Conservation (phyloP, 345 rosid genomes). For the thale cress (Arabidopsis thaliana) region TAIR10.1 NC_003075.7:9753001-9753500, state of each 20-base stretch:
- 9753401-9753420: slow-evolving; percentile 88
- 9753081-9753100: slow-evolving; percentile 44
- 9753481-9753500: slow-evolving; percentile 56
- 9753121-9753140: slow-evolving; percentile 47
- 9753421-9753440: slow-evolving; percentile 34
- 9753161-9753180: slow-evolving; percentile 40
- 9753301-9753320: slow-evolving; percentile 79
- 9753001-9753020: slow-evolving; percentile 56
- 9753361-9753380: slow-evolving; percentile 97
- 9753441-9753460: slow-evolving; percentile 30
- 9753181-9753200: slow-evolving; percentile 54
- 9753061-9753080: slow-evolving; percentile 52
- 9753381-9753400: slow-evolving; percentile 94
- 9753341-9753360: slow-evolving; percentile 71
- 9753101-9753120: slow-evolving; percentile 22
- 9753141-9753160: slow-evolving; percentile 16
- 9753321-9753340: slow-evolving; percentile 91
- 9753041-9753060: slow-evolving; percentile 53
- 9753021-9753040: slow-evolving; percentile 62
- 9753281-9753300: slow-evolving; percentile 82
- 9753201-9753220: slow-evolving; percentile 38
- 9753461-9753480: slow-evolving; percentile 39
- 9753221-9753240: slow-evolving; percentile 60
- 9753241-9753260: slow-evolving; percentile 93
- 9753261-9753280: slow-evolving; percentile 77